phyloP scores from a whole-genome alignment of 2,329 filamentous ascomycete species.

The Epichloe glyceriae region DNA sequence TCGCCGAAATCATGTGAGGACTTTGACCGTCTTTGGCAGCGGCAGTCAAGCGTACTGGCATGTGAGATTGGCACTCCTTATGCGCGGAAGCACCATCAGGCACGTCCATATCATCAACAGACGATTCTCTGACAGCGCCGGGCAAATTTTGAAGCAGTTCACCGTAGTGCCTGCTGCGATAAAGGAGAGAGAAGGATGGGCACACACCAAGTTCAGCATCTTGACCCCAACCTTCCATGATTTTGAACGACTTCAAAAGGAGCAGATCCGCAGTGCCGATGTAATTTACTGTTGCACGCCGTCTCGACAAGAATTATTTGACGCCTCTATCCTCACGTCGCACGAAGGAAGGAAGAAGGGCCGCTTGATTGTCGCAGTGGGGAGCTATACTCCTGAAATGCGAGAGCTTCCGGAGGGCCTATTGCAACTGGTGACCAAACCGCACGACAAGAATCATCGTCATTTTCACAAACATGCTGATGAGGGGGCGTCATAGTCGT shows the following conservation, averaged over 20 bases:
- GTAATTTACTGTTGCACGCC: constrained; percentile 87
- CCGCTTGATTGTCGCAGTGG: constrained; percentile 58
- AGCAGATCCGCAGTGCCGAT: constrained; percentile 59
- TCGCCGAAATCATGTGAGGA: constrained; percentile 57
- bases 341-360: constrained; percentile 58
- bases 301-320: constrained; percentile 61
- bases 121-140: constrained; percentile 46
- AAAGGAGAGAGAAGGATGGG: constrained; percentile 49
- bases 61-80: constrained; percentile 66
- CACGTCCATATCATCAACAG: constrained; percentile 77
- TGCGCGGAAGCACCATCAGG: constrained; percentile 57
- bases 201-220: constrained; percentile 52
- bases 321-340: constrained; percentile 56
- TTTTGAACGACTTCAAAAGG: constrained; percentile 51
- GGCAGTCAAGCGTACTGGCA: constrained; percentile 94
- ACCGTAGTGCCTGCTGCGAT: constrained; percentile 26
- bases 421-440: constrained; percentile 45
- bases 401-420: constrained; percentile 70
- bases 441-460: constrained; percentile 30
- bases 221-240: constrained; percentile 60
- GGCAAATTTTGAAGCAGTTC: constrained; percentile 36
- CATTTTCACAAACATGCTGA: constrained; percentile 55
- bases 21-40: constrained; percentile 72
- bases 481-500: constrained; percentile 58
- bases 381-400: constrained; percentile 60